phyloP scores from a whole-genome alignment of 176 grass and related monocot genomes.

The Ensete glaucum region DNA sequence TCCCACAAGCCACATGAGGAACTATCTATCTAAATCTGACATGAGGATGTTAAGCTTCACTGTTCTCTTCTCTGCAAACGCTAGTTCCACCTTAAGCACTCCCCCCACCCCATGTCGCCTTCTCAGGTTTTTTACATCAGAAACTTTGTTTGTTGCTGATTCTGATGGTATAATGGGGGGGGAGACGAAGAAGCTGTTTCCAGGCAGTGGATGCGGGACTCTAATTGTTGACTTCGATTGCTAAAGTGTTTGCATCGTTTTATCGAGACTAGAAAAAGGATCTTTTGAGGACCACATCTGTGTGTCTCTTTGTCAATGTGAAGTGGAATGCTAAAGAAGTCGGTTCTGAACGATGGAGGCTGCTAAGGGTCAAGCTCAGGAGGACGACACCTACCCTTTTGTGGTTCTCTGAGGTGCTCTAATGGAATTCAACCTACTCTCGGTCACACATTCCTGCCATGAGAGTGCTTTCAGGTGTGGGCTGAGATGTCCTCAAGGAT shows the following conservation, averaged over 20 bases:
- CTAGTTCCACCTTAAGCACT: too few relatives aligned
- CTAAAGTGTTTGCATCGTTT: background rate
- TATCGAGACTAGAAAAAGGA: background rate
- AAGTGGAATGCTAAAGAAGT: background rate
- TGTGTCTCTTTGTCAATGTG: background rate
- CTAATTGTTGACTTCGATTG: background rate
- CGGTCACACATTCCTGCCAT: conserved; percentile 4
- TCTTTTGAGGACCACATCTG: background rate
- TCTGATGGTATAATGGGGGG: too few relatives aligned
- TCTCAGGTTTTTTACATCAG: too few relatives aligned
- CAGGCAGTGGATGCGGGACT: background rate
- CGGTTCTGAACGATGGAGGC: background rate
- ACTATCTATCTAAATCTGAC: background rate
- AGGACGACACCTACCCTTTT: background rate
- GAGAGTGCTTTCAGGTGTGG: background rate
- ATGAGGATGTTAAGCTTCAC: background rate
- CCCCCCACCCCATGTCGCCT: too few relatives aligned
- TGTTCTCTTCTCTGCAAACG: too few relatives aligned
- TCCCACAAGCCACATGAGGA: background rate
- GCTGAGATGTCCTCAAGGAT: background rate
- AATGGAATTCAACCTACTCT: background rate
- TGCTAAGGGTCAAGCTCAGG: background rate
- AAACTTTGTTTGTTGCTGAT: too few relatives aligned
- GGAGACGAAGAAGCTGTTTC: too few relatives aligned
- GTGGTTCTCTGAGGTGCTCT: background rate